Conservation (phyloP, 2,329 filamentous ascomycete genomes). For the Tolypocladium nubicola region DNA sequence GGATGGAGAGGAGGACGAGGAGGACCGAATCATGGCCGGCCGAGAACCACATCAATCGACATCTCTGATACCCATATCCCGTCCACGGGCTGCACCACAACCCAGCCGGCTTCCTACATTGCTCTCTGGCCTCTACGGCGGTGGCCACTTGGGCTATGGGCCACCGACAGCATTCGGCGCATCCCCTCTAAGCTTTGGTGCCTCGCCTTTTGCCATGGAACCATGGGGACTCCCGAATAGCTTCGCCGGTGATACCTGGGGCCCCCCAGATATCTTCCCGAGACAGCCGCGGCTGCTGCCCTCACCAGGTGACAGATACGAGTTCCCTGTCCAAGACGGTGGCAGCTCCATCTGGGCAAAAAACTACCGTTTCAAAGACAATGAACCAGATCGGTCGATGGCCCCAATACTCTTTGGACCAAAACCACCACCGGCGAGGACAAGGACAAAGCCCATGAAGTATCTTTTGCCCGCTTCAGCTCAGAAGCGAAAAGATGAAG, state of each 20-base stretch:
- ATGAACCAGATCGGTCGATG: constrained; percentile 3
- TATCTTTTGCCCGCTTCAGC: not conserved
- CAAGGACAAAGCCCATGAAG: constrained; percentile 3
- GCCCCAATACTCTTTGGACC: not conserved
- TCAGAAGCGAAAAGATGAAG: constrained; percentile 6
- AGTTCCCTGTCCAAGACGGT: constrained; percentile 18
- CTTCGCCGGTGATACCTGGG: constrained; percentile 3
- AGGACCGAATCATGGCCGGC: constrained; percentile 7
- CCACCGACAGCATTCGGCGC: constrained; percentile 6
- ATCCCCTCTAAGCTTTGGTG: constrained; percentile 10
- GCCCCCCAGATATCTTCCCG: not conserved
- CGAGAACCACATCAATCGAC: constrained; percentile 2
- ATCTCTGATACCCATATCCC: constrained; percentile 4
- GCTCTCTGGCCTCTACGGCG: constrained; percentile 4
- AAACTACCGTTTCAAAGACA: constrained; percentile 8
- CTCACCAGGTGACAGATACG: constrained; percentile 15
- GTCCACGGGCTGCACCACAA: not conserved
- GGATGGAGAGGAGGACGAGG: constrained; percentile 5
- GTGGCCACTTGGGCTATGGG: constrained; percentile 3
- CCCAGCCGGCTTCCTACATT: constrained; percentile 1
- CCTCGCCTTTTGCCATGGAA: constrained; percentile 5
- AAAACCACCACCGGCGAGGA: constrained; percentile 1
- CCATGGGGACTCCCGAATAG: constrained; percentile 5
- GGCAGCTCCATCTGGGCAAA: constrained; percentile 24
- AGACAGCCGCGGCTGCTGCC: constrained; percentile 4